Evolutionary conservation across 2,329 filamentous ascomycete genomes (phyloP).

Genomic region (Colletotrichum eremochloae): DNA sequence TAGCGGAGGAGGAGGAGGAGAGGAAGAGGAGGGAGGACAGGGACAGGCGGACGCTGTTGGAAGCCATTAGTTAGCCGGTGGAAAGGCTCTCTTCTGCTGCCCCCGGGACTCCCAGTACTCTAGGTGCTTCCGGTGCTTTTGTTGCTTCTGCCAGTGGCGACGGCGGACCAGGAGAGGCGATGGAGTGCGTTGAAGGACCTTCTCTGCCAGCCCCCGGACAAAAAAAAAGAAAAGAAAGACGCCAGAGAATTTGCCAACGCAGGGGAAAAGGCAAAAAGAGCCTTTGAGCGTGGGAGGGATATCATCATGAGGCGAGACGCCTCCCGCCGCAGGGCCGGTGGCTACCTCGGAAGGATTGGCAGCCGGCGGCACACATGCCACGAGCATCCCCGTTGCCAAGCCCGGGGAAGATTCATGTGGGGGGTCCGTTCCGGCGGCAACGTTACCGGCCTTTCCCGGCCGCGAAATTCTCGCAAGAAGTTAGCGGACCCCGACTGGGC

Average conservation of each 20-base stretch:
- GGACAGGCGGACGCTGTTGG: conserved; percentile 11
- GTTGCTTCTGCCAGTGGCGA: neutral
- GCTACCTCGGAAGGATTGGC: neutral
- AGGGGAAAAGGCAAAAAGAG: neutral
- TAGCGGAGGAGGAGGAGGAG: conserved; percentile 18
- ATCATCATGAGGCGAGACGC: neutral
- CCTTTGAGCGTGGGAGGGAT: neutral
- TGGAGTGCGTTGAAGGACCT: neutral
- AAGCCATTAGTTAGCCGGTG: conserved; percentile 16
- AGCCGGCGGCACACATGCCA: neutral
- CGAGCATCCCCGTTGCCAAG: neutral
- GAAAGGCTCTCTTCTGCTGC: neutral
- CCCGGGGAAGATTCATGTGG: too few species aligned
- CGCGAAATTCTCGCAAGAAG: neutral
- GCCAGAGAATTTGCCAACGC: neutral
- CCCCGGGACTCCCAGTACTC: neutral
- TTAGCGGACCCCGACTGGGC: neutral
- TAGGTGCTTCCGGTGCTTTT: neutral
- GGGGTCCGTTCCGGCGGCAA: neutral
- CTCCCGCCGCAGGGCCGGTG: neutral
- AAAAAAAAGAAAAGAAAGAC: neutral
- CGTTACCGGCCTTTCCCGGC: neutral
- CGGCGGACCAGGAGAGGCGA: neutral
- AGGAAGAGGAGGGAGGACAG: conserved; percentile 11
- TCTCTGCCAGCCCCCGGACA: neutral